These are phyloP conservation scores for Sicyos baderoa DNA, from an alignment of 306 rosid genomes.

Conservation along the genomic window DNA sequence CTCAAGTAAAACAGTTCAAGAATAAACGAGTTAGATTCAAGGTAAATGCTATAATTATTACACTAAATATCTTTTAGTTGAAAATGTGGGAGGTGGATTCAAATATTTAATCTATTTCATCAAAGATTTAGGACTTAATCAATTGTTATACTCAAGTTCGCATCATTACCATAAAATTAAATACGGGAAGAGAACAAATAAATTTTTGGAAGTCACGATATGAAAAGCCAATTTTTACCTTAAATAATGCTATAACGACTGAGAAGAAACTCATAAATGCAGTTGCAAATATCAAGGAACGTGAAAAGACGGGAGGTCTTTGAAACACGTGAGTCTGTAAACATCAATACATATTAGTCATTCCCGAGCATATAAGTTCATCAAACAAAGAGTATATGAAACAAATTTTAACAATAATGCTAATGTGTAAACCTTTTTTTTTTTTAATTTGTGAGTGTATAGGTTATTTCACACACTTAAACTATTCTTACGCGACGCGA, in stretches of 20 bases:
- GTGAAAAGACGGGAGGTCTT: constrained; percentile 65
- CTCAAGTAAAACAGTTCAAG: neutral
- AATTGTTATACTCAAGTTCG: neutral
- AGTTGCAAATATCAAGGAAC: constrained; percentile 74
- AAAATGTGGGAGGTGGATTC: neutral
- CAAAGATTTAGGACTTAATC: neutral
- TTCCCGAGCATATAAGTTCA: constrained; percentile 16
- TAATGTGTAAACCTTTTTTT: neutral
- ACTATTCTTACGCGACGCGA: too few relatives aligned
- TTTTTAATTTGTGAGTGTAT: too few relatives aligned
- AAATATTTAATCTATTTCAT: too few relatives aligned
- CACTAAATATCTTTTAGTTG: neutral
- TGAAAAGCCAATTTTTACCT: constrained; percentile 42
- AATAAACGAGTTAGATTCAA: constrained; percentile 15
- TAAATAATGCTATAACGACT: constrained; percentile 85
- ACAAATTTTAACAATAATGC: neutral
- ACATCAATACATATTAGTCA: constrained; percentile 27
- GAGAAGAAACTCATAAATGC: constrained; percentile 99
- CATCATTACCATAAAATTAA: neutral
- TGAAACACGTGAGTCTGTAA: constrained; percentile 72
- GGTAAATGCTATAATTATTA: neutral
- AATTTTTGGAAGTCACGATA: neutral
- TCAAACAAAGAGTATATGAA: constrained; percentile 18
- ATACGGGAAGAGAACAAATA: neutral
- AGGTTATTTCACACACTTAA: too few relatives aligned